A percentile compares a stretch with the other conserved stretches of the same genome.
phyloP scores from a whole-genome alignment of 192 early-diverging fungal genomes.

The Backusella australiensis region DNA sequence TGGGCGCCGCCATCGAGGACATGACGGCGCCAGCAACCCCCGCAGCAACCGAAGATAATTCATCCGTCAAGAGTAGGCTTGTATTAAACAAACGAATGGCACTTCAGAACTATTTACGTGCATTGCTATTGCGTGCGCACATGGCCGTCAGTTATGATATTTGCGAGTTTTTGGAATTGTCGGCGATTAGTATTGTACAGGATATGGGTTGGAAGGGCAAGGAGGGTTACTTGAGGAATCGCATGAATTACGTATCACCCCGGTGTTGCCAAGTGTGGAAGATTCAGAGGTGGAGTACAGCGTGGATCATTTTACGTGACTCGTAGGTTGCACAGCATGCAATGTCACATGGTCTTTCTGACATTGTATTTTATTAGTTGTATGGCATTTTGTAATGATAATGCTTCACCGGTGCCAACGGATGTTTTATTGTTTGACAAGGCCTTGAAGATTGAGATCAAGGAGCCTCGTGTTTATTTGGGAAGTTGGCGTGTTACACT shows the following conservation, averaged over 20 bases:
- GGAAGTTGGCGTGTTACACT: slow-evolving; percentile 59
- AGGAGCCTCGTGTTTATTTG: slow-evolving; percentile 29
- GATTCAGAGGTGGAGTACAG: slow-evolving; percentile 46
- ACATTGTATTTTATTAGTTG: slow-evolving; percentile 17
- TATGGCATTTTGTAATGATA: slow-evolving; percentile 41
- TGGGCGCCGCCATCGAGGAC: neutral
- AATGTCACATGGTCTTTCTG: neutral
- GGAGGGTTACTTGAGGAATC: slow-evolving; percentile 63
- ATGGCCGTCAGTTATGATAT: slow-evolving; percentile 61
- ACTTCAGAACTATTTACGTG: slow-evolving; percentile 57
- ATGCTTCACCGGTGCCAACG: slow-evolving; percentile 32
- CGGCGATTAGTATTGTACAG: slow-evolving; percentile 66
- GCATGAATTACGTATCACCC: slow-evolving; percentile 50
- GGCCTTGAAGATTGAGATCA: slow-evolving; percentile 26
- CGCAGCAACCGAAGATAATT: slow-evolving; percentile 8
- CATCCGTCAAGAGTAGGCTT: slow-evolving; percentile 3
- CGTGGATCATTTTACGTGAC: slow-evolving; percentile 72
- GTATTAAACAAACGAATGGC: slow-evolving; percentile 46
- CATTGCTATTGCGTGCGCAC: slow-evolving; percentile 55
- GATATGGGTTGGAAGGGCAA: slow-evolving; percentile 84
- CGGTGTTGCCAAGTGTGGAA: slow-evolving; percentile 36
- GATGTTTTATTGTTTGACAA: slow-evolving; percentile 56
- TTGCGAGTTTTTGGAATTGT: slow-evolving; percentile 72
- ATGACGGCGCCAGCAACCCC: neutral
- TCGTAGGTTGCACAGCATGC: slow-evolving; percentile 36